Base-by-base conservation (phyloP, 306 rosid species). In the Carpinus viminea region DNA sequence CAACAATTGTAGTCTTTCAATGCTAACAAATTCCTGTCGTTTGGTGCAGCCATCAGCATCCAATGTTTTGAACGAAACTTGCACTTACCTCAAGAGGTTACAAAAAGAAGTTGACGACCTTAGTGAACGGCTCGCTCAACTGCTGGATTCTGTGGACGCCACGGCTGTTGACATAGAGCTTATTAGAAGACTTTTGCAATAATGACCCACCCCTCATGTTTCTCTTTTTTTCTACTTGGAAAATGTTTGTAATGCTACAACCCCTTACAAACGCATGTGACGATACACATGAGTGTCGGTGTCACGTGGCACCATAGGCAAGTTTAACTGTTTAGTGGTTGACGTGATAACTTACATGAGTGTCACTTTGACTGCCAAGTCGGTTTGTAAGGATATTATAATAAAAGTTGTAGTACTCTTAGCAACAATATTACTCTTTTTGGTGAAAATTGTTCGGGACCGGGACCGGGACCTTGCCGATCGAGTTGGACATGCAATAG, bases 1-100 rank as follows among this genome's bases (percentile, higher is more conserved):
- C 5, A 36, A 38, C 8, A 17, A 38, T 38, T 8, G 72, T n/a
- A 18, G 41, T 31, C 26, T 9, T 66, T 8, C 17, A 66, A 66
- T 38, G 72, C 51, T 66, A 66, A 36, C 15, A 26, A 16, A 18
- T 66, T 41, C 38, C 17, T 73, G 57, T 73, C 74, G 41, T 51
- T 43, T 74, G 74, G 18, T 46, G 73, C 28, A 87, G 90, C 80
- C 51, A 61, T 34, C 84, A 10, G 59, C 86, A 7, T 45, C 76
- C 18, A 62, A 24, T 16, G 54, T 84, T 36, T 76, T 87, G 82
- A 73, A 81, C 50, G 90, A 87, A 75, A 74, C 84, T 7, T 87
- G 88, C 77, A 72, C 59, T 28, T 84, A 84, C 83, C 82, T 87
- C 54, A 84, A 70, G 83, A 79, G 80, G 57, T 79, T 87, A 73